Conservation (phyloP, 78 protist species). For the Dictyostelium discoideum region dicty_2.7 NC_007088.5:2354001-2354500, state of each 20-base stretch:
- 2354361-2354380: neutral
- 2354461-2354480: constrained; percentile 5
- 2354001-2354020: constrained; percentile 66
- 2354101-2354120: constrained; percentile 51
- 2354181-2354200: constrained; percentile 20
- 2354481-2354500: constrained; percentile 46
- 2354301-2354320: neutral
- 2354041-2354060: constrained; percentile 57
- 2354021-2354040: constrained; percentile 67
- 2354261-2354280: constrained; percentile 44
- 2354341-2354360: constrained; percentile 3
- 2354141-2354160: constrained; percentile 16
- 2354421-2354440: constrained; percentile 8
- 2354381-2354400: neutral
- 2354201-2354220: constrained; percentile 53
- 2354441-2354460: constrained; percentile 28
- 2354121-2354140: constrained; percentile 47
- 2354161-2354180: constrained; percentile 26
- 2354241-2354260: constrained; percentile 24
- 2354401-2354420: neutral
- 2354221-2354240: constrained; percentile 9
- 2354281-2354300: constrained; percentile 21
- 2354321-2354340: neutral
- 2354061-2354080: constrained; percentile 42
- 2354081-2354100: constrained; percentile 57